These are phyloP conservation scores for Botryobasidium botryosum DNA, from an alignment of 768 basidiomycete species.

Conservation along the genomic window DNA sequence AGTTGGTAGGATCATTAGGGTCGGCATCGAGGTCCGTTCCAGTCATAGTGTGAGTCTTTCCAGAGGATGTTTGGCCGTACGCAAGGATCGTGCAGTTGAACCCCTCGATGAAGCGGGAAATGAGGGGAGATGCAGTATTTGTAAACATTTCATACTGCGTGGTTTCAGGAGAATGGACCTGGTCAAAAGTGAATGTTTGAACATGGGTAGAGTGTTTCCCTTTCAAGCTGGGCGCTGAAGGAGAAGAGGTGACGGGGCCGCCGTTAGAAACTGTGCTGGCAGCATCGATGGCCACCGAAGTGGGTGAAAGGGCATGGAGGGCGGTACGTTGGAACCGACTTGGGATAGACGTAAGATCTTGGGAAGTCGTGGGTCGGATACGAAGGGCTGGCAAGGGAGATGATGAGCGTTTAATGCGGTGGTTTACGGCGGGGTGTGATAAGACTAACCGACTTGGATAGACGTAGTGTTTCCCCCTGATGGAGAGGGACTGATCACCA, in stretches of 20 bases:
- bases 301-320: conserved; percentile 58
- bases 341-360: conserved; percentile 76
- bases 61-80: conserved; percentile 93
- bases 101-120: conserved; percentile 77
- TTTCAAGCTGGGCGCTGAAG: conserved; percentile 44
- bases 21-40: conserved; percentile 82
- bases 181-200: conserved; percentile 85
- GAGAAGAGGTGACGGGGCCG: conserved; percentile 26
- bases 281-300: conserved; percentile 71
- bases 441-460: conserved; percentile 73
- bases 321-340: conserved; percentile 85
- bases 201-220: too few species aligned
- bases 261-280: conserved; percentile 22
- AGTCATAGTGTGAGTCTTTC: conserved; percentile 97
- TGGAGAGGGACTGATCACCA: conserved; percentile 4
- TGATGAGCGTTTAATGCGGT: neutral
- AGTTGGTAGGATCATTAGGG: conserved; percentile 62
- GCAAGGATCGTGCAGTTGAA: conserved; percentile 97
- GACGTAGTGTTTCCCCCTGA: conserved; percentile 51
- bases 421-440: conserved; percentile 2
- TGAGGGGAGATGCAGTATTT: conserved; percentile 66
- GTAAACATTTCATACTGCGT: conserved; percentile 79
- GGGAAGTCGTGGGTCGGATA: conserved; percentile 71
- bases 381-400: conserved; percentile 44
- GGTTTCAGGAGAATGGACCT: conserved; percentile 74